Evolutionary conservation across 371 early-diverging fungal species (phyloP), one percentile per base, ranked within the genome.

Genomic region (Syncephalastrum contaminatum): DNA sequence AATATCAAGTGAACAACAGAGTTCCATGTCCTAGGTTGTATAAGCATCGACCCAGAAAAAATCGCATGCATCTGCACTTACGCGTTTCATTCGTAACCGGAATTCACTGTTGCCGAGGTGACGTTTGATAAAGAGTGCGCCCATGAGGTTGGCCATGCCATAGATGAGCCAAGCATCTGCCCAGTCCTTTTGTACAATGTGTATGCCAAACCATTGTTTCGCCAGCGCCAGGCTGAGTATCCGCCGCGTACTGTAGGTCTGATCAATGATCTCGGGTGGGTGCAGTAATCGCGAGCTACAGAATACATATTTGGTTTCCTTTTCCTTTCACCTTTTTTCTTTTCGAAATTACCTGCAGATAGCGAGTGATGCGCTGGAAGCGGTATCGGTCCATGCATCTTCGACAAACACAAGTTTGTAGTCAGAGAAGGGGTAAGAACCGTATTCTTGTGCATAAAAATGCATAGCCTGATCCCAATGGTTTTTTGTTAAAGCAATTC

Each of bases 181-280:
- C 90, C 93, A 91, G 4, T 82, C 61, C 55, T 89, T 88, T 12
- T 90, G 91, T 16, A 82, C 77, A 40, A 97, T 84, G 59, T 89
- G 91, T 14, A 90, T 84, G 14, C 97, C 97, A 75, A 96, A 95
- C 95, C 96, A 97, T 70, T 96, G 97, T 45, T 81, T 76, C 13
- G 93, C 92, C 0, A 96, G 63, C 3, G 88, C 86, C 47, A 86
- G 69, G 43, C 85, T 83, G 43, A 97, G 66, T n/a, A 70, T 56
- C 1, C 85, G 78, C 48, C 94, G 80, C 0, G 94, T 90, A 49
- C 86, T 87, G 60, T 90, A 95, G 4, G 85, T 87, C 59, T 92
- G 94, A 58, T 97, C 98, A 57, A 96, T 92, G 15, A 91, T 78
- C 30, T 84, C 79, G 16, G 81, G 77, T 2, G 85, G 69, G 49